Conservation (phyloP, 2,329 filamentous ascomycete genomes). For the Fusarium sp. region DNA sequence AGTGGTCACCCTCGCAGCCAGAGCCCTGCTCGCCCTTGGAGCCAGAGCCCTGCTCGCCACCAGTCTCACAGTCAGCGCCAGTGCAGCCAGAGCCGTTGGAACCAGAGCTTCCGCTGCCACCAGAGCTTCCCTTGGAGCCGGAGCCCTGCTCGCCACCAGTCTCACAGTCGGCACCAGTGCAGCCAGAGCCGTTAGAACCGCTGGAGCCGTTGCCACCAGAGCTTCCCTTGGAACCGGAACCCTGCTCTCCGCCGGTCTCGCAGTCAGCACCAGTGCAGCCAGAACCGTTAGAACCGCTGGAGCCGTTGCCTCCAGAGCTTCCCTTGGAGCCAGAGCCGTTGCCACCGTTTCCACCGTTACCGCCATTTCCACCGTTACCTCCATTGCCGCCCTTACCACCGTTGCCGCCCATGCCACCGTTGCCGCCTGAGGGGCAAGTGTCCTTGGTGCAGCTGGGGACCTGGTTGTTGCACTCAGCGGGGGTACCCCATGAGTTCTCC, state of each 20-base stretch:
- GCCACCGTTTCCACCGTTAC: background rate
- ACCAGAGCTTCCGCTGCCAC: no score
- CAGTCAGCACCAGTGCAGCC: background rate
- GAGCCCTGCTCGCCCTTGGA: background rate
- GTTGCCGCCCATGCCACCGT: background rate
- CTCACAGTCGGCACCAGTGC: background rate
- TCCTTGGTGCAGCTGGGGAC: constrained; percentile 16
- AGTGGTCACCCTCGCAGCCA: background rate
- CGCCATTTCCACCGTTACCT: background rate
- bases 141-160: background rate
- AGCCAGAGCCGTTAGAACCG: background rate
- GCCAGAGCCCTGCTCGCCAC: background rate
- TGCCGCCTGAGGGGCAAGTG: background rate
- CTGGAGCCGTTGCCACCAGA: background rate
- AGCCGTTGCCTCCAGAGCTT: background rate
- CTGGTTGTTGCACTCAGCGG: constrained; percentile 13
- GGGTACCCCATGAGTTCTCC: constrained; percentile 32
- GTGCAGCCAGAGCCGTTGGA: background rate
- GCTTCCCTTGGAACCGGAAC: no score
- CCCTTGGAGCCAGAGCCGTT: constrained; percentile 3
- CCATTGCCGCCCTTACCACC: accelerated
- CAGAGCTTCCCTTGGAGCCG: no score
- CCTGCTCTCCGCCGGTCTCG: background rate
- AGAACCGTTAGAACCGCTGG: background rate
- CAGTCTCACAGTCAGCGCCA: background rate